Conservation (phyloP, 305 asterid species). For the Fraxinus ornus region DNA sequence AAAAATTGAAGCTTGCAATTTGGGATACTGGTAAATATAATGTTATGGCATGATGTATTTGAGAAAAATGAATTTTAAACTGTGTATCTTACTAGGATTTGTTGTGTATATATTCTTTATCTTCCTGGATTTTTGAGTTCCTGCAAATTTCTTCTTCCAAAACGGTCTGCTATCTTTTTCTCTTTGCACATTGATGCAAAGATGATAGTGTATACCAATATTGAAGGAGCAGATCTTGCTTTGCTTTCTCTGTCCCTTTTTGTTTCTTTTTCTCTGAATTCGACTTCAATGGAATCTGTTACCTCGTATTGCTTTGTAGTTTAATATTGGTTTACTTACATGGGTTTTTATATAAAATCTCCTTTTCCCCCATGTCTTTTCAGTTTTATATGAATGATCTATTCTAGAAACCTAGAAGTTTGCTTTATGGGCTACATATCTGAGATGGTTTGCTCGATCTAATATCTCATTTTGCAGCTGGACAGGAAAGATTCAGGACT, state of each 20-base stretch:
- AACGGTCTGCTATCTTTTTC: not conserved
- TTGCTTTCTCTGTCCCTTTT: not conserved
- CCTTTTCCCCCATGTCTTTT: not conserved
- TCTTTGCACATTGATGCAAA: not conserved
- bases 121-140: not conserved
- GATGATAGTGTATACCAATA: not conserved
- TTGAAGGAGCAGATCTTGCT: not conserved
- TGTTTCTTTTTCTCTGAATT: not conserved
- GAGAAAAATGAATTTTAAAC: not conserved
- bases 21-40: conserved; percentile 86
- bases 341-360: not conserved
- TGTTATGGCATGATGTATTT: not conserved
- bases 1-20: conserved; percentile 91
- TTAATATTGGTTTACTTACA: not conserved
- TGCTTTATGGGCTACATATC: conserved; percentile 8
- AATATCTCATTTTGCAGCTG: conserved; percentile 41
- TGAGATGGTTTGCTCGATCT: not conserved
- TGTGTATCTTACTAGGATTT: not conserved
- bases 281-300: not conserved
- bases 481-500: conserved; percentile 61
- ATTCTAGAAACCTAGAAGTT: conserved; percentile 10
- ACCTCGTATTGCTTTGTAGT: not conserved
- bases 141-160: not conserved
- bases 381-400: not conserved
- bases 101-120: not conserved